Evolutionary conservation across 2,329 filamentous ascomycete genomes (phyloP), one percentile per base, ranked within the genome.

Genomic region (Aspergillus clavatus): DNA sequence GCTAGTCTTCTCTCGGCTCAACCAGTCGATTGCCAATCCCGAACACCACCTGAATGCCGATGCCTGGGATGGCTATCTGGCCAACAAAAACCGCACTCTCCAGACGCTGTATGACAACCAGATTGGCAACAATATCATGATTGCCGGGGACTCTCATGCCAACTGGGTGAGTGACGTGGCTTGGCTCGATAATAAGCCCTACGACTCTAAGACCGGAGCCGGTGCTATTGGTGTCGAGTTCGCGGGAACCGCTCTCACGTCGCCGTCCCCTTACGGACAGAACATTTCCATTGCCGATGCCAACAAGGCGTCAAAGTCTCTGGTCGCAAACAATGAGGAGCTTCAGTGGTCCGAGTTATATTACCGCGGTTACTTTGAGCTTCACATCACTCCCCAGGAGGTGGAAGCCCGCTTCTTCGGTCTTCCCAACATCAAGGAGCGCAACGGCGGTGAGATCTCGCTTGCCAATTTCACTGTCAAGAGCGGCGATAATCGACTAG

Each of bases 321-420:
- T 35, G 4, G 31, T 35, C 51, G 59, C 59, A 35, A 66, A 72
- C 18, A 88, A 86, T 62, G 67, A 71, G 0, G 82, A 85, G 62
- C 70, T 89, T 38, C 81, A 86, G 57, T 89, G 84, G 85, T 80
- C 83, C 54, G 84, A 88, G 46, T 63, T 82, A 6, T 88, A 85
- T 62, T 89, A 87, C 63, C 75, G 84, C 14, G 86, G 85, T 1
- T 89, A 89, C 67, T 87, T 81, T 54, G 77, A 84, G 58, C 69
- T 88, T 31, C 74, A 77, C 38, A 70, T 86, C 43, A 72, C 68
- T 16, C 72, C 78, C 18, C 72, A 82, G 8, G 68, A 76, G 36
- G 72, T 85, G 2, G 70, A 77, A n/a, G 84, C 84, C 0, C 72
- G 73, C 10, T 89, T 77, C 67, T 89, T 82, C 54, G 84, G 81